These are phyloP conservation scores for Pseudognaphalium luteoalbum DNA, from an alignment of 129 eudicot genomes.

Conservation along the genomic window DNA sequence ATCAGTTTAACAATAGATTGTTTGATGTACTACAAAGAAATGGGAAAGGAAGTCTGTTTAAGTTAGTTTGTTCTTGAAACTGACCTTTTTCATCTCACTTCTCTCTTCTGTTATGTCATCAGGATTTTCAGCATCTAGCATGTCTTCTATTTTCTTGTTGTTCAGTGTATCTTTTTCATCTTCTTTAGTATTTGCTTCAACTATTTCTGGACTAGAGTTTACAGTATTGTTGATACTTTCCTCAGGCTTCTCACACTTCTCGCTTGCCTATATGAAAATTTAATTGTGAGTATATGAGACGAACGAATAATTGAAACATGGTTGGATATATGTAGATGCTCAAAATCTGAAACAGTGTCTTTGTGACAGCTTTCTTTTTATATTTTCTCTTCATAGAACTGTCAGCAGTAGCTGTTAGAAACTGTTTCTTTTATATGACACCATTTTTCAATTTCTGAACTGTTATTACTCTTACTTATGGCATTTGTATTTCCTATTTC, in stretches of 20 bases:
- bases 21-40: neutral
- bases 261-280: slow-evolving; percentile 21
- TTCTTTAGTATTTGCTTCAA: slow-evolving; percentile 6
- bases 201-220: slow-evolving; percentile 17
- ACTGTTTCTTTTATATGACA: neutral
- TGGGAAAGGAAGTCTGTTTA: neutral
- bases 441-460: neutral
- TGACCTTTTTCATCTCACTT: slow-evolving; percentile 24
- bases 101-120: neutral
- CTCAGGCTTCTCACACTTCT: slow-evolving; percentile 17
- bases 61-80: slow-evolving; percentile 14
- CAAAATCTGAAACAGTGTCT: slow-evolving; percentile 8
- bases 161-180: slow-evolving; percentile 14
- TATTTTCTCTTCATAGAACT: neutral
- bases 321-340: neutral
- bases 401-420: neutral
- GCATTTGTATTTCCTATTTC: neutral
- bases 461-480: neutral
- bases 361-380: slow-evolving; percentile 12
- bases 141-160: slow-evolving; percentile 12
- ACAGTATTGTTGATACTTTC: slow-evolving; percentile 19
- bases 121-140: slow-evolving; percentile 23
- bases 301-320: slow-evolving; percentile 5
- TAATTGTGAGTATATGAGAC: neutral
- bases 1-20: neutral